phyloP scores from a whole-genome alignment of 1,284 basidiomycete species.

The Malassezia yamatoensis region DNA sequence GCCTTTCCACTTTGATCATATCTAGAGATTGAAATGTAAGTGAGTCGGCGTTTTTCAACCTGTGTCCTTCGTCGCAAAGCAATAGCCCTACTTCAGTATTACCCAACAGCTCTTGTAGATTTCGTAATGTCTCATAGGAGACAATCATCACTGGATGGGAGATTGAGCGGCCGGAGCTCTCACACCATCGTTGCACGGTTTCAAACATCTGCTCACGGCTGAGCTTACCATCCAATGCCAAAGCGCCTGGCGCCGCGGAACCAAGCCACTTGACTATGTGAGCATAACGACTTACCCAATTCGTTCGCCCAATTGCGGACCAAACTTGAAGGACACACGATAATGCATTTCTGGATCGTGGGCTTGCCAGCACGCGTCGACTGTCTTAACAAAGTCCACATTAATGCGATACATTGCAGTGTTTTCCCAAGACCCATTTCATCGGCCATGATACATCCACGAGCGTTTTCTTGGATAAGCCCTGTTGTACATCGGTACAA shows the following conservation, averaged over 20 bases:
- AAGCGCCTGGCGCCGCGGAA: slow-evolving; percentile 32
- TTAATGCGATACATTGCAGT: slow-evolving; percentile 85
- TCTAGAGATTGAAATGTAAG: slow-evolving; percentile 77
- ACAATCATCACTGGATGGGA: slow-evolving; percentile 76
- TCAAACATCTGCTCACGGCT: slow-evolving; percentile 44
- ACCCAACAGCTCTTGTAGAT: slow-evolving; percentile 38
- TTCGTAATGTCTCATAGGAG: slow-evolving; percentile 83
- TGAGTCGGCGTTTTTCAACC: slow-evolving; percentile 74
- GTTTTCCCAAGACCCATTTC: slow-evolving; percentile 90
- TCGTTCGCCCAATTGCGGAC: slow-evolving; percentile 99
- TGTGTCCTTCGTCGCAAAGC: slow-evolving; percentile 92
- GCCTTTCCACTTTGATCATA: slow-evolving; percentile 74
- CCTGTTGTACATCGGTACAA: slow-evolving; percentile 91
- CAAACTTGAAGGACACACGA: slow-evolving; percentile 89
- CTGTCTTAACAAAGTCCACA: slow-evolving; percentile 96
- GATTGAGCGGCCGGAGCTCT: slow-evolving; percentile 32
- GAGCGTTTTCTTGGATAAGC: slow-evolving; percentile 80
- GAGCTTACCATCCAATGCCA: slow-evolving; percentile 43
- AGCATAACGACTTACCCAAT: slow-evolving; percentile 57
- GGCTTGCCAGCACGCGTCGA: slow-evolving; percentile 75
- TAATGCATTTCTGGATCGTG: slow-evolving; percentile 93
- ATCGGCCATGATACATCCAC: slow-evolving; percentile 98
- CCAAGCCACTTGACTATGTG: slow-evolving; percentile 41
- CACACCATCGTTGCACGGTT: slow-evolving; percentile 40
- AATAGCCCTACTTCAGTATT: slow-evolving; percentile 67